phyloP scores from a whole-genome alignment of 345 rosid genomes.

The Angophora floribunda region DNA sequence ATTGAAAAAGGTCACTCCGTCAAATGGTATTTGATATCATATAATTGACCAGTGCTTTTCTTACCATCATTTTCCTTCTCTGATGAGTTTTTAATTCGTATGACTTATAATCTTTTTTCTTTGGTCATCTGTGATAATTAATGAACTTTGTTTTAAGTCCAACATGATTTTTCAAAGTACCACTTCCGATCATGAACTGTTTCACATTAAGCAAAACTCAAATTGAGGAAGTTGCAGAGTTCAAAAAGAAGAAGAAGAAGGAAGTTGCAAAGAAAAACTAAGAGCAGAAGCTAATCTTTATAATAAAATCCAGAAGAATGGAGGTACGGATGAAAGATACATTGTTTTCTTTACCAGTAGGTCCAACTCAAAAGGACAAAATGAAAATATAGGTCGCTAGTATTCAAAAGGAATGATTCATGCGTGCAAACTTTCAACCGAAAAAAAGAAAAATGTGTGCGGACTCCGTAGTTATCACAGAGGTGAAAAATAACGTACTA shows the following conservation, averaged over 20 bases:
- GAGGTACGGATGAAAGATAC: background rate
- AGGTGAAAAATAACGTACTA: background rate
- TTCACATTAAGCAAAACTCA: background rate
- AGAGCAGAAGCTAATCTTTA: background rate
- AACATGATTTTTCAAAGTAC: background rate
- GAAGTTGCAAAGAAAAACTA: background rate
- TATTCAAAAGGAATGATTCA: background rate
- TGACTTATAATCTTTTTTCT: background rate
- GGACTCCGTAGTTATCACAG: too few relatives aligned
- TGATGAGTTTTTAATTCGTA: background rate
- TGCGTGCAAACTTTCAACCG: background rate
- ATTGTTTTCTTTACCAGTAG: background rate
- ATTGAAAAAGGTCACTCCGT: background rate
- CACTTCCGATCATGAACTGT: background rate
- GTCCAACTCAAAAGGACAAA: background rate
- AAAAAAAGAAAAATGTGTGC: background rate
- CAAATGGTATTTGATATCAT: background rate
- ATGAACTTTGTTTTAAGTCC: background rate
- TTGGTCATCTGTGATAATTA: background rate
- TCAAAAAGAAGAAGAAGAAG: background rate
- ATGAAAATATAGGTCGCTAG: background rate
- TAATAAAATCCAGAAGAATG: background rate
- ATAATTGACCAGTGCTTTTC: background rate
- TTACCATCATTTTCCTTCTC: background rate
- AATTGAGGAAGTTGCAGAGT: background rate